phyloP scores from a whole-genome alignment of 2,329 filamentous ascomycete genomes.

The Fusarium chuoi region DNA sequence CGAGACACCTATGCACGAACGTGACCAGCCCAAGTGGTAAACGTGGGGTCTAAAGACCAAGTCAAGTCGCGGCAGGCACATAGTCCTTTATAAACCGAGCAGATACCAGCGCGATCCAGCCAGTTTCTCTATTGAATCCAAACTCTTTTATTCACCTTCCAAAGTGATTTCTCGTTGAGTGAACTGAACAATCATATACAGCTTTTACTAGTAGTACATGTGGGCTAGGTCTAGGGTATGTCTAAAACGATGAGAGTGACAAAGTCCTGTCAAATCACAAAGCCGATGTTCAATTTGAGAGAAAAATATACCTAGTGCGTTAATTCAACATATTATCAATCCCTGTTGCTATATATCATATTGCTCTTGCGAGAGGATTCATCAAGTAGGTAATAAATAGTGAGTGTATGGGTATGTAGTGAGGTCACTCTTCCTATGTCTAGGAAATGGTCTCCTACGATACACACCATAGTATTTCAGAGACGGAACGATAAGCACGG shows the following conservation, averaged over 20 bases:
- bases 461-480: neutral
- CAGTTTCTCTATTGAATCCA: neutral
- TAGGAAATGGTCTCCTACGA: neutral
- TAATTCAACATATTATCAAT: neutral
- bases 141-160: neutral
- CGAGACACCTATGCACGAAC: slow-evolving; percentile 47
- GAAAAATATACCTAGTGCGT: neutral
- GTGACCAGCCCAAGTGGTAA: slow-evolving; percentile 48
- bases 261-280: neutral
- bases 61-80: neutral
- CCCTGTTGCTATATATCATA: neutral
- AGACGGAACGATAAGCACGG: neutral
- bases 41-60: neutral
- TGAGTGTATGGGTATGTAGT: neutral
- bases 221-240: neutral
- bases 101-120: neutral
- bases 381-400: neutral
- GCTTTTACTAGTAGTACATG: neutral
- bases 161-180: neutral
- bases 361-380: neutral
- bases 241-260: neutral
- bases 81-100: neutral
- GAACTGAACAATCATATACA: neutral
- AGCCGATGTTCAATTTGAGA: neutral
- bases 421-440: neutral